These are phyloP conservation scores for Achaetomium macrosporum DNA, from an alignment of 2,329 filamentous ascomycete species.

Conservation along the genomic window DNA sequence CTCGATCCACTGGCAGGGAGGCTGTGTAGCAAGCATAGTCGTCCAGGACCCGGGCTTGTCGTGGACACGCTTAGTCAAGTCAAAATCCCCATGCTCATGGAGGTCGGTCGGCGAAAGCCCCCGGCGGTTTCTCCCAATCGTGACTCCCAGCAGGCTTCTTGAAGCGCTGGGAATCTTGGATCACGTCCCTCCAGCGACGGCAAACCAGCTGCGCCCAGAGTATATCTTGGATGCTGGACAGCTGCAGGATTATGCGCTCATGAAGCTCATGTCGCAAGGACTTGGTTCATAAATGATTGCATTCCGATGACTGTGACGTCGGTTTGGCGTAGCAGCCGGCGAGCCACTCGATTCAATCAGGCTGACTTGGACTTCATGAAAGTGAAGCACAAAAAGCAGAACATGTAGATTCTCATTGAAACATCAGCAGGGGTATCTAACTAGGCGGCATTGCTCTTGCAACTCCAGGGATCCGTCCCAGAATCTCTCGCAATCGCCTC, in stretches of 20 bases:
- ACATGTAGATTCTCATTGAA: background rate
- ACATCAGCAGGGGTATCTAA: background rate
- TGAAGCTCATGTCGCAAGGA: background rate
- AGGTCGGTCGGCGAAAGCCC: background rate
- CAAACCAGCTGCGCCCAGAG: background rate
- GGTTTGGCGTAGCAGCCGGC: background rate
- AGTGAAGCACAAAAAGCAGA: background rate
- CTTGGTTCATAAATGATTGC: background rate
- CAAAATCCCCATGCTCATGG: background rate
- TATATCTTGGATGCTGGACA: background rate
- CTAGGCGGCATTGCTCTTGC: constrained; percentile 12
- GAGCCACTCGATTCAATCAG: too few species aligned
- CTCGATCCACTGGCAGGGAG: background rate
- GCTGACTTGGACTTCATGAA: too few species aligned
- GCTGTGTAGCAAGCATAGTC: background rate
- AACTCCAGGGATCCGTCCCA: constrained; percentile 11
- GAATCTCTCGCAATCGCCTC: constrained; percentile 15
- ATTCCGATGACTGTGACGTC: background rate
- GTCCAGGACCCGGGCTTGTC: background rate
- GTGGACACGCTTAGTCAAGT: background rate
- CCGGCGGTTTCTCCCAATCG: background rate
- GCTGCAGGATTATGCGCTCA: background rate
- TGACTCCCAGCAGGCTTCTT: background rate
- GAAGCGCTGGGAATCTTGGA: background rate
- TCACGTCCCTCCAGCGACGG: background rate